Conservation (phyloP, 1,139 yeast genomes). For the Pichia sp. region DNA sequence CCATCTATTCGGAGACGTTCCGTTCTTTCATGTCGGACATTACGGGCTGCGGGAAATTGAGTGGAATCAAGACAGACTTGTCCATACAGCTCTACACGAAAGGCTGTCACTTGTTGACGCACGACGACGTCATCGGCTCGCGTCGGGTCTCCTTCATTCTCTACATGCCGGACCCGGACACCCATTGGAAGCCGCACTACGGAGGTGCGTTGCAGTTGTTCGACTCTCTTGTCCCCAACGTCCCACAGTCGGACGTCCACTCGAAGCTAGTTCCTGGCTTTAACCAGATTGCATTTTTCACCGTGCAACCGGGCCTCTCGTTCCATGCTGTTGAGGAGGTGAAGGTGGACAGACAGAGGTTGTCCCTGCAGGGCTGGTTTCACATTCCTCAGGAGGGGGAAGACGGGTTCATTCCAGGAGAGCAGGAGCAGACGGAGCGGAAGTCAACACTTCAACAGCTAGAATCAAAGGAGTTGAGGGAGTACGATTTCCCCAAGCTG, state of each 20-base stretch:
- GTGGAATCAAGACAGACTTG: slow-evolving; percentile 89
- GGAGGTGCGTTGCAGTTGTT: slow-evolving; percentile 91
- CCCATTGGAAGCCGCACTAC: slow-evolving; percentile 77
- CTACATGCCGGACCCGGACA: slow-evolving; percentile 89
- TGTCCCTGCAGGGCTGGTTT: slow-evolving; percentile 97
- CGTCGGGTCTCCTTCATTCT: slow-evolving; percentile 89
- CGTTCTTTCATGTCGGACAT: slow-evolving; percentile 76
- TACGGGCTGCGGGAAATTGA: slow-evolving; percentile 83
- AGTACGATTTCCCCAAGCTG: slow-evolving; percentile 74
- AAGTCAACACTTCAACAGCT: slow-evolving; percentile 76
- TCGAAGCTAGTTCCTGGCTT: slow-evolving; percentile 82
- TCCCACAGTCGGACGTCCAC: slow-evolving; percentile 75
- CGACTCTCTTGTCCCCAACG: slow-evolving; percentile 83
- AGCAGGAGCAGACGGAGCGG: slow-evolving; percentile 71
- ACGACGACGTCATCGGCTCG: slow-evolving; percentile 96
- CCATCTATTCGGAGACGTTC: slow-evolving; percentile 80
- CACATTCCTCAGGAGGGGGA: slow-evolving; percentile 95
- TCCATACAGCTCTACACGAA: slow-evolving; percentile 85
- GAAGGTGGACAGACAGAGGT: slow-evolving; percentile 78
- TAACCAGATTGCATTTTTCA: slow-evolving; percentile 93
- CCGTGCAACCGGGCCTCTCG: slow-evolving; percentile 92
- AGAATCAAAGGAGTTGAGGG: slow-evolving; percentile 71
- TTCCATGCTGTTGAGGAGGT: slow-evolving; percentile 99
- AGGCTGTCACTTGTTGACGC: slow-evolving; percentile 91
- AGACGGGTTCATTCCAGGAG: slow-evolving; percentile 75